A percentile compares a stretch with the other conserved stretches of the same genome.
Evolutionary conservation across 1,284 basidiomycete genomes (phyloP).

Genomic region (Ceratobasidium sp.): DNA sequence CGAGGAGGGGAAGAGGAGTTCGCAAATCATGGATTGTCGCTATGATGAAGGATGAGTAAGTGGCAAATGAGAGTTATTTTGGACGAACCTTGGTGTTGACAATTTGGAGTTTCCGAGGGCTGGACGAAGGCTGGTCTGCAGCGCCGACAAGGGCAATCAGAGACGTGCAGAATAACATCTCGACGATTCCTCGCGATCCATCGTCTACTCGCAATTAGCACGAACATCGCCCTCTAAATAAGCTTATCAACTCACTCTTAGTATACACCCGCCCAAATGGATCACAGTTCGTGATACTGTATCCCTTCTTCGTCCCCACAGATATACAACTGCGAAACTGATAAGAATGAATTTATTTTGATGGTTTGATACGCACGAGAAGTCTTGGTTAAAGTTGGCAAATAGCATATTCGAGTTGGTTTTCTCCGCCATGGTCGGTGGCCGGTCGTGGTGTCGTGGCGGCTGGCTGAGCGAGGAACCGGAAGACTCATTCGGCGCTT

Average conservation of each 20-base stretch:
- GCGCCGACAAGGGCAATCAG: conserved; percentile 96
- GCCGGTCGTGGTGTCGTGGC: conserved; percentile 20
- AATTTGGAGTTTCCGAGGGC: conserved; percentile 93
- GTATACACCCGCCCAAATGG: conserved; percentile 97
- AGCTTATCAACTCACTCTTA: conserved; percentile 76
- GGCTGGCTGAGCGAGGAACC: neutral
- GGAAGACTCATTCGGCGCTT: conserved; percentile 3
- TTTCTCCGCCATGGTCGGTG: conserved; percentile 46
- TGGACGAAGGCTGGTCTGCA: conserved; percentile 87
- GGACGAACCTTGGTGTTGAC: conserved; percentile 93
- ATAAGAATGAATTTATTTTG: neutral
- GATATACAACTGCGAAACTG: conserved; percentile 79
- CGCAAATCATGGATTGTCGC: conserved; percentile 99
- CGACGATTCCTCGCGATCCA: conserved; percentile 93
- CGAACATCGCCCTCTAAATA: neutral
- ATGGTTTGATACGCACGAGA: conserved; percentile 68
- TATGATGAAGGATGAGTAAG: conserved; percentile 57
- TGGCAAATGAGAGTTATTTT: too few relatives aligned
- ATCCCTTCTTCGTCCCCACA: conserved; percentile 95
- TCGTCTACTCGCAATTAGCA: conserved; percentile 70
- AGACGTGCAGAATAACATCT: conserved; percentile 99
- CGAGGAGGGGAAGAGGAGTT: conserved; percentile 95
- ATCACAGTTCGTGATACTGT: conserved; percentile 97
- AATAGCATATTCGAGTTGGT: conserved; percentile 74
- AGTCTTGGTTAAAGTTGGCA: conserved; percentile 90